phyloP scores from a whole-genome alignment of 176 grass and related monocot species.

The Neostapfia colusana region DNA sequence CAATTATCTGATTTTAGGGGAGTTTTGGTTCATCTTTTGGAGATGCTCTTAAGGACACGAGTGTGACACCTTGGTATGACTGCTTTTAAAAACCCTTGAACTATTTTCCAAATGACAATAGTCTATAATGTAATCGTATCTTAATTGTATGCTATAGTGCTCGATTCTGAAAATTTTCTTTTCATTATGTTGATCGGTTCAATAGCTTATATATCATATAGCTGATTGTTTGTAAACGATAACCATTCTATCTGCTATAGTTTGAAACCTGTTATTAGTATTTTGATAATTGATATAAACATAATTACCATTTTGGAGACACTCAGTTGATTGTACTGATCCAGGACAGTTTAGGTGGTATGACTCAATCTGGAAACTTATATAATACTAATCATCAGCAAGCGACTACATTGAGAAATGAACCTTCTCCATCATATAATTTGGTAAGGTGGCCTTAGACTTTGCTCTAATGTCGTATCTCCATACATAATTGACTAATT shows the following conservation, averaged over 20 bases:
- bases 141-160: neutral
- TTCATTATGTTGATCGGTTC: neutral
- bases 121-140: neutral
- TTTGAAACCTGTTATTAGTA: neutral
- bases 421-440: conserved; percentile 47
- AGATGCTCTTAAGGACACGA: neutral
- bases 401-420: conserved; percentile 36
- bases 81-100: neutral
- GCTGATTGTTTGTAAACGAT: conserved; percentile 24
- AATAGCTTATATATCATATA: neutral
- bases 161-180: neutral
- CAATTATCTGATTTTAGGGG: too few relatives aligned
- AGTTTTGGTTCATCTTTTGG: too few relatives aligned
- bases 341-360: conserved; percentile 56
- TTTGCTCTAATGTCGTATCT: neutral
- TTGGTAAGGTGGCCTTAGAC: conserved; percentile 30
- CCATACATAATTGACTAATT: conserved; percentile 17
- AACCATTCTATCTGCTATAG: conserved; percentile 20
- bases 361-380: conserved; percentile 45
- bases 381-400: conserved; percentile 45
- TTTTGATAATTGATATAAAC: conserved; percentile 5
- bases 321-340: conserved; percentile 52
- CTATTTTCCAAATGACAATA: neutral
- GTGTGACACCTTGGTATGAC: neutral
- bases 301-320: conserved; percentile 18